Base-by-base conservation (phyloP, 192 early-diverging fungal species). In the Backusella westeae region DNA sequence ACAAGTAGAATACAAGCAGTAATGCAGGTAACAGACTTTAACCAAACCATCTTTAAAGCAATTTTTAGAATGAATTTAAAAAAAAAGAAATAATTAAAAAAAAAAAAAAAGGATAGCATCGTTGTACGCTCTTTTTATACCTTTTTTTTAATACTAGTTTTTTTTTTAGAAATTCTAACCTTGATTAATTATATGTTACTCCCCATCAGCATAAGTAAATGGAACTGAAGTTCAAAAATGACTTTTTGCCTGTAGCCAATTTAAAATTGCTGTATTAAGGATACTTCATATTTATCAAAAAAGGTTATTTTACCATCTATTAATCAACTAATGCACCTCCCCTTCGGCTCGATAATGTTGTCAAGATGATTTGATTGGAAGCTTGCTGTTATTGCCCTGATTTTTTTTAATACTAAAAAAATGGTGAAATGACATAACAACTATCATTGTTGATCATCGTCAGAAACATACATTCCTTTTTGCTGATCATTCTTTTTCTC, bases 1-100 rank as follows among this genome's bases (percentile, higher is more conserved):
- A 71, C 26, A 6, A 71, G 44, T 44, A 71, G 15, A 49, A 71
- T 32, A 46, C 70, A 71, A 15, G 42, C 42, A 32, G 44, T 71
- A 49, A 71, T 44, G 42, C 44, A 71, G 38, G 68, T 69, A 23
- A 69, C 34, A 38, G 68, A 69, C 5, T 69, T 35, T 29, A 71
- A 32, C 70, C 70, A 71, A n/a, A 29, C 44, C 70, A 71, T 71
- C 4, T 46, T 71, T 63, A 63, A 63, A 56, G 21, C 9, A 26
- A 63, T 63, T 14, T 63, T 63, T 63, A 63, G 56, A 63, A 10
- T 29, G 21, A 46, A 46, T 29, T 29, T 9, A 71, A 26, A 46
- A 29, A 29, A 26, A 46, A 49, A 15, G 32, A 29, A 44, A 6
- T 5, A 34, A 53, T 21, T 21, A 8, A 59, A 59, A 29, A 9